A percentile compares a stretch with the other conserved stretches of the same genome.
phyloP scores from a whole-genome alignment of 169 alveolate species.

The Cryptosporidium bovis region DNA sequence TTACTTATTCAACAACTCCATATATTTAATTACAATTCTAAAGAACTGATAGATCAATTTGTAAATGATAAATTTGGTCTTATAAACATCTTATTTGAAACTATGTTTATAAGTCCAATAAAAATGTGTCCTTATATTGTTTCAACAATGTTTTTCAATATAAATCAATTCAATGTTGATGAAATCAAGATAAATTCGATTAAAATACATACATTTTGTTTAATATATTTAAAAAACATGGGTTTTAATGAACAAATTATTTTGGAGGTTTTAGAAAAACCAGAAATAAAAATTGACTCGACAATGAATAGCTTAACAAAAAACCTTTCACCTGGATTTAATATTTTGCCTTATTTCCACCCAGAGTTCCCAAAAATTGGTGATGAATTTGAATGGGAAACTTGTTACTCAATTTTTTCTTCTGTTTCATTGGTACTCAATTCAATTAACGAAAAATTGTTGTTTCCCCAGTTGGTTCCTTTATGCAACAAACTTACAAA shows the following conservation, averaged over 20 bases:
- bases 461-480: conserved; percentile 41
- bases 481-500: conserved; percentile 39
- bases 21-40: conserved; percentile 3
- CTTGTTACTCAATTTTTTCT: conserved; percentile 33
- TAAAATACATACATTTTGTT: conserved; percentile 64
- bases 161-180: conserved; percentile 27
- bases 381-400: conserved; percentile 37
- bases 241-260: conserved; percentile 28
- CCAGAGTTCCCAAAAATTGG: conserved; percentile 39
- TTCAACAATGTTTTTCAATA: conserved; percentile 30
- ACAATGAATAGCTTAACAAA: not conserved
- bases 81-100: conserved; percentile 23
- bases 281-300: not conserved
- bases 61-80: conserved; percentile 29
- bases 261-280: conserved; percentile 9
- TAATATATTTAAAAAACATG: conserved; percentile 39
- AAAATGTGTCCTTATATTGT: conserved; percentile 58
- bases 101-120: conserved; percentile 50
- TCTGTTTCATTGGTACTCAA: conserved; percentile 46
- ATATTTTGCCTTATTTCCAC: conserved; percentile 37
- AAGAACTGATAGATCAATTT: not conserved
- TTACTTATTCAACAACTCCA: conserved; percentile 51
- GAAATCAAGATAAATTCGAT: conserved; percentile 20
- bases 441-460: not conserved
- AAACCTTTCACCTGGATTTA: conserved; percentile 39